Evolutionary conservation across 2,329 filamentous ascomycete genomes (phyloP), one percentile per base, ranked within the genome.

Genomic region (Stagonosporopsis rhizophila): DNA sequence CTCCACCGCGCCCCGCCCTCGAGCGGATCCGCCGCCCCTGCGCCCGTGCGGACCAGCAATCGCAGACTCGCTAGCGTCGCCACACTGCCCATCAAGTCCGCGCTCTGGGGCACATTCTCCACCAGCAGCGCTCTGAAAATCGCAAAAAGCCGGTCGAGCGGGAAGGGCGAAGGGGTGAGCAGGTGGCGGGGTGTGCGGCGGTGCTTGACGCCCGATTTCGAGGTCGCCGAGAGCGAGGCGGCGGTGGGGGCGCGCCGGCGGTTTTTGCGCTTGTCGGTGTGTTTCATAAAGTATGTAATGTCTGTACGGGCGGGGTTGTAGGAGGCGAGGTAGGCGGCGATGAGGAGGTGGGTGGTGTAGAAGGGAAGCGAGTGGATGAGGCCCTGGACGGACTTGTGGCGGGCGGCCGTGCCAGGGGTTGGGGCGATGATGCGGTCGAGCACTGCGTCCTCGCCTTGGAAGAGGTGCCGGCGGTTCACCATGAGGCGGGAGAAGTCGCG

Each of bases 401-500:
- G 20, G 19, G 20, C 4, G 11, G 14, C 5, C n/a, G 3, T 25
- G 38, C 12, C 8, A 15, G 20, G 8, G 14, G 34, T 20, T 5
- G 52, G 20, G 4, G 64, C 39, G 12, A 75, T 66, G 59, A 92
- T 85, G 49, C 83, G 83, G 2, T 89, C 88, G 34, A 90, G 83
- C 3, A 94, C 81, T 0, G 88, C 79, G n/a, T 79, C 76, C 69
- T 93, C 90, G 65, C 90, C 85, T 66, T 92, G 89, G 71, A 94
- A 90, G 30, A 91, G 81, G 0, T 82, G 79, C 15, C 89, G 82
- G 23, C 87, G 85, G 1, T 87, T 85, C 44, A 94, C 87, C 52
- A 98, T 83, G 7, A 99, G 81, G 60, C 90, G 89, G 14, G 90
- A 88, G 76, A 97, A 97, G 69, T 97, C 92, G 66, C 89, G 88